phyloP scores from a whole-genome alignment of 768 basidiomycete genomes.

The Erythrobasidium yunnanense region DNA sequence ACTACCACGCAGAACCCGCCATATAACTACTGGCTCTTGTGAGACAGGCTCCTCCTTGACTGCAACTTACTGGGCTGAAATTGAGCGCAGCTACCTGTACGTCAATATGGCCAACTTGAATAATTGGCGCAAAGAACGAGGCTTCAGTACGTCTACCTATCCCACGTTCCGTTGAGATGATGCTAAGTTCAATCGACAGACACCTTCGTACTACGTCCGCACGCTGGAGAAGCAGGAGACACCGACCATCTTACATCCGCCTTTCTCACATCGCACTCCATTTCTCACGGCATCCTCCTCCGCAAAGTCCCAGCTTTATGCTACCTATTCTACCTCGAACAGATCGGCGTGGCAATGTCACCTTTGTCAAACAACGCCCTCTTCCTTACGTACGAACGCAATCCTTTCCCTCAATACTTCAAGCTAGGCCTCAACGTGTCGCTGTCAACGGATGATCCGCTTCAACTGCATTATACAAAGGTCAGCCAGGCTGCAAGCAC shows the following conservation, averaged over 20 bases:
- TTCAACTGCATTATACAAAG: conserved; percentile 98
- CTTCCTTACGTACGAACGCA: conserved; percentile 91
- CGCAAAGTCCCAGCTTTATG: conserved; percentile 95
- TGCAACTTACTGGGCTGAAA: conserved; percentile 38
- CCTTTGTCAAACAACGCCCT: conserved; percentile 95
- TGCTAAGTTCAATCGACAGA: conserved; percentile 47
- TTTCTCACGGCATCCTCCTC: conserved; percentile 95
- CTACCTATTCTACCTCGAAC: conserved; percentile 94
- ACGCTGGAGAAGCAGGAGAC: conserved; percentile 95
- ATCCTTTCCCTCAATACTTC: conserved; percentile 95
- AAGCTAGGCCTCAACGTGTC: conserved; percentile 85
- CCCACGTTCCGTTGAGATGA: neutral
- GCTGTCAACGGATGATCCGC: conserved; percentile 85
- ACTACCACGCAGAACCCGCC: conserved; percentile 79
- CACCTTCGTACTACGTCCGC: conserved; percentile 92
- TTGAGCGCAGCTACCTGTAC: conserved; percentile 97
- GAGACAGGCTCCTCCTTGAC: neutral
- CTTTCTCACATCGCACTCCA: conserved; percentile 91
- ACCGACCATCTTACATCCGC: conserved; percentile 93
- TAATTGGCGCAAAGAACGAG: conserved; percentile 72
- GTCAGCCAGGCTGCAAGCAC: conserved; percentile 44
- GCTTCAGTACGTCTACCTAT: conserved; percentile 63
- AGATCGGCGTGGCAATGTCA: conserved; percentile 81
- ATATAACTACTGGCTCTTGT: conserved; percentile 69
- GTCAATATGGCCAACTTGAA: conserved; percentile 93